These are phyloP conservation scores for Panicum miliaceum DNA, from an alignment of 176 grass and related monocot species.

Conservation along the genomic window DNA sequence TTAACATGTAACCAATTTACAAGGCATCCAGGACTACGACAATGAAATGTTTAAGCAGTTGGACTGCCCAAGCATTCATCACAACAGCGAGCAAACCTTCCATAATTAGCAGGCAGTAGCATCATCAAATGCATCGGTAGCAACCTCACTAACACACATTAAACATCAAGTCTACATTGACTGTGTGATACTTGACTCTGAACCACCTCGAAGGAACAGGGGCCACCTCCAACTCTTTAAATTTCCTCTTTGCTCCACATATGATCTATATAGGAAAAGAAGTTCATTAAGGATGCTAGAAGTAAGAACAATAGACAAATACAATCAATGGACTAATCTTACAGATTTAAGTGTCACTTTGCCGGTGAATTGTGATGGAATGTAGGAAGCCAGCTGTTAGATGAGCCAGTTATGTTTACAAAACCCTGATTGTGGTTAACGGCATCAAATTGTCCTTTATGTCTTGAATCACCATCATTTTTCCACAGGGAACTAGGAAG, in stretches of 20 bases:
- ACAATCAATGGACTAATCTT: background rate
- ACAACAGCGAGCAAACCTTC: constrained; percentile 48
- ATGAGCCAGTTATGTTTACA: constrained; percentile 58
- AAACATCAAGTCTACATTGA: constrained; percentile 47
- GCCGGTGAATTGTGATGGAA: constrained; percentile 64
- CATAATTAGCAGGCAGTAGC: constrained; percentile 45
- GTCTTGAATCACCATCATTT: constrained; percentile 57
- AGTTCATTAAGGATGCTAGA: constrained; percentile 21
- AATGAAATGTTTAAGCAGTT: constrained; percentile 34
- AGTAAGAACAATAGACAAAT: constrained; percentile 2
- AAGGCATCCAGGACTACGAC: constrained; percentile 24
- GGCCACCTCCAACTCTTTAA: constrained; percentile 2
- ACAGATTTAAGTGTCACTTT: constrained; percentile 63
- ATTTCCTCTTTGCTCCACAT: constrained; percentile 42
- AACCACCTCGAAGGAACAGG: constrained; percentile 36
- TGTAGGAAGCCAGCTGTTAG: constrained; percentile 63
- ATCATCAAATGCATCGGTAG: constrained; percentile 45
- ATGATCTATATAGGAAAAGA: constrained; percentile 44
- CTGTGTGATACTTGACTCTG: constrained; percentile 27
- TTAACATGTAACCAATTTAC: constrained; percentile 54
- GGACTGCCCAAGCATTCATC: constrained; percentile 44
- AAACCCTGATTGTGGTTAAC: constrained; percentile 56
- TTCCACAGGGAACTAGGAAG: constrained; percentile 55
- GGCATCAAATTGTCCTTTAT: constrained; percentile 47
- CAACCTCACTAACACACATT: constrained; percentile 58